Conservation (phyloP, 345 rosid genomes). For the Heritiera fomes region DNA sequence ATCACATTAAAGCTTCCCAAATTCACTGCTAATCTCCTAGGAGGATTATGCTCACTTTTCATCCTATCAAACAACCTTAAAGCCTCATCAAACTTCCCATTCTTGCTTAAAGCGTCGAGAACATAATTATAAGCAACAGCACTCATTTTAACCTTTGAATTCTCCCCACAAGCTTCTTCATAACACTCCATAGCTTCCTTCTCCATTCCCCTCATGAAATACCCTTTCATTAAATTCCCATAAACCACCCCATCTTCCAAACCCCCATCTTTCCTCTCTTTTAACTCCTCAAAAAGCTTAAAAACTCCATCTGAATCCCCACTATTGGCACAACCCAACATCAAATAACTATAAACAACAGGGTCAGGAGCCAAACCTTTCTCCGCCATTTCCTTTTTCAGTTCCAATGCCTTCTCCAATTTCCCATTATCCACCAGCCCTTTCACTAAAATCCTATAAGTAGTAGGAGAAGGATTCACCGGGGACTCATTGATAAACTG, state of each 20-base stretch:
- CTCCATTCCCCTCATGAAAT: conserved; percentile 72
- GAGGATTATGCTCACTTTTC: conserved; percentile 67
- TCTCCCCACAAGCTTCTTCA: conserved; percentile 50
- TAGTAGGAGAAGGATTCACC: conserved; percentile 67
- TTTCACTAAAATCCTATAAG: conserved; percentile 69
- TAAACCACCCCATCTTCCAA: conserved; percentile 79
- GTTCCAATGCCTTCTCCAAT: conserved; percentile 75
- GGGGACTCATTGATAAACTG: conserved; percentile 70
- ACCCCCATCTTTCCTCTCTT: conserved; percentile 69
- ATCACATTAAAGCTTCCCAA: conserved; percentile 88
- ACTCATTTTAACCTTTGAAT: conserved; percentile 64
- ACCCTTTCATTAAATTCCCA: conserved; percentile 78
- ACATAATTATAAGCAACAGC: conserved; percentile 68
- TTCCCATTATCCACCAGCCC: conserved; percentile 80
- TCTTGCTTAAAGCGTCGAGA: conserved; percentile 72
- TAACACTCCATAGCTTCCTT: conserved; percentile 81
- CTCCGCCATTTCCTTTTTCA: conserved; percentile 74
- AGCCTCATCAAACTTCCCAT: conserved; percentile 73
- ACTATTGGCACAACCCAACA: conserved; percentile 58
- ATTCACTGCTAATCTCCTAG: conserved; percentile 59
- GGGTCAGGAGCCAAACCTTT: conserved; percentile 67
- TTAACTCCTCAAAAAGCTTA: conserved; percentile 68
- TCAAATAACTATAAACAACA: conserved; percentile 65
- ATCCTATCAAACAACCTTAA: conserved; percentile 69
- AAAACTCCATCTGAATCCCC: conserved; percentile 62